A percentile compares a stretch with the other conserved stretches of the same genome.
Conservation (phyloP, 2,329 filamentous ascomycete species). For the Beauveria rudraprayagi region DNA sequence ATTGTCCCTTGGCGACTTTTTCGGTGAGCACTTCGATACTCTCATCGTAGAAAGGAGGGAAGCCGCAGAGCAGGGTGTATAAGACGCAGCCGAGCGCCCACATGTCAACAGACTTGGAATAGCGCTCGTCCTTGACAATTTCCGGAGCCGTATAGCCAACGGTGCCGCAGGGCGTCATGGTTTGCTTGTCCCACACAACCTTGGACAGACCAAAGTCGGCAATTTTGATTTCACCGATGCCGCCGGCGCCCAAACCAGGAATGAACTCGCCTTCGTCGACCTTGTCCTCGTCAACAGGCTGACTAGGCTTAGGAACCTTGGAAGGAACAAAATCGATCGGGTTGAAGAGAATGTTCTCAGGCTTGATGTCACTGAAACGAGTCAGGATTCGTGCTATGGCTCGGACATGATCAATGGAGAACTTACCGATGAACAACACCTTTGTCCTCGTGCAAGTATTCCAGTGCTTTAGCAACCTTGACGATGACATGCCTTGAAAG, state of each 20-base stretch:
- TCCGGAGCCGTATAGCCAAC: slow-evolving; percentile 97
- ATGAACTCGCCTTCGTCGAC: slow-evolving; percentile 93
- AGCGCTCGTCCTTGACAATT: slow-evolving; percentile 97
- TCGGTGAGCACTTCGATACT: slow-evolving; percentile 95
- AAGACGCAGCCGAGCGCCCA: slow-evolving; percentile 96
- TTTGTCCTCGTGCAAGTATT: slow-evolving; percentile 89
- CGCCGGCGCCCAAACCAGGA: slow-evolving; percentile 70
- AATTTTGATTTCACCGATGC: slow-evolving; percentile 93
- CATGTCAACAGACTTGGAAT: slow-evolving; percentile 99
- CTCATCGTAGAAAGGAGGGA: slow-evolving; percentile 97
- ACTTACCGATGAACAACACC: slow-evolving; percentile 93
- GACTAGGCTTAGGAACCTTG: slow-evolving; percentile 69
- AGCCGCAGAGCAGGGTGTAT: slow-evolving; percentile 93
- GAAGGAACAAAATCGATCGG: slow-evolving; percentile 76
- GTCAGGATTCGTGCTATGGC: background rate
- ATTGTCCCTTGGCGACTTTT: slow-evolving; percentile 94
- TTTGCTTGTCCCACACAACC: slow-evolving; percentile 95
- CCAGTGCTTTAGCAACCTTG: slow-evolving; percentile 88
- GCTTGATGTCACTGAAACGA: slow-evolving; percentile 78
- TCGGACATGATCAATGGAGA: slow-evolving; percentile 18
- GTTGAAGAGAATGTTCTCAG: slow-evolving; percentile 91
- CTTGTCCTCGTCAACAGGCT: slow-evolving; percentile 92
- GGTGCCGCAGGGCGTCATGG: slow-evolving; percentile 98
- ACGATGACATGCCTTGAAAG: slow-evolving; percentile 89
- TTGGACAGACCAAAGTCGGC: slow-evolving; percentile 97